These are phyloP conservation scores for Cyclocybe cylindracea DNA, from an alignment of 768 basidiomycete genomes.

Conservation along the genomic window DNA sequence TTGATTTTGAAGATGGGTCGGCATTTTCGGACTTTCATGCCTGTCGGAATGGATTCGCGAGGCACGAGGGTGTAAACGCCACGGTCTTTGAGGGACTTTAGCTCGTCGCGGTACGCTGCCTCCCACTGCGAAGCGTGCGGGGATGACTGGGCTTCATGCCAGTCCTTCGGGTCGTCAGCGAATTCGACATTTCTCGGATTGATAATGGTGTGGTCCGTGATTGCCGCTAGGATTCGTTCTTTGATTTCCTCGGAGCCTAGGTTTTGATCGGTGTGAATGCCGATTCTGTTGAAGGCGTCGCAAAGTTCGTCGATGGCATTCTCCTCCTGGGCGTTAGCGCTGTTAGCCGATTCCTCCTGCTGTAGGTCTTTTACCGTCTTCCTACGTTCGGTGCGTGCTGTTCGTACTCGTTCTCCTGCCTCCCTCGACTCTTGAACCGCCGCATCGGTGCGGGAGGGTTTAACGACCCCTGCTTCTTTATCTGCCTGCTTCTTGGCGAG, in stretches of 20 bases:
- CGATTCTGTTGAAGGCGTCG: neutral
- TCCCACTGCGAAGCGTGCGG: constrained; percentile 21
- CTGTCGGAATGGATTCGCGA: constrained; percentile 8
- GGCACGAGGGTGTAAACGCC: constrained; percentile 29
- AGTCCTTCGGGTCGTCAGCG: constrained; percentile 11
- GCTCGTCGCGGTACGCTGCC: constrained; percentile 11
- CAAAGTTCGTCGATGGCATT: neutral
- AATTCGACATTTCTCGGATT: neutral
- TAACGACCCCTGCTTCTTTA: neutral
- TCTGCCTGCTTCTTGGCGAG: neutral
- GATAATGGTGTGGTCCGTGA: neutral
- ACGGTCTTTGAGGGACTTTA: constrained; percentile 24
- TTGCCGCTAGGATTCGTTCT: constrained; percentile 6
- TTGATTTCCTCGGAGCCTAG: neutral
- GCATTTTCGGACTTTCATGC: constrained; percentile 23
- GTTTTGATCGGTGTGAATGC: neutral
- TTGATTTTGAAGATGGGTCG: constrained; percentile 31
- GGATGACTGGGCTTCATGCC: constrained; percentile 24
- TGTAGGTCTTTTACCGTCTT: neutral
- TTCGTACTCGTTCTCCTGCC: neutral
- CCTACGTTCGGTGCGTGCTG: neutral
- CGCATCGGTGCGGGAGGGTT: neutral
- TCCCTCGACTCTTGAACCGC: neutral
- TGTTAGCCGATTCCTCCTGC: constrained; percentile 6
- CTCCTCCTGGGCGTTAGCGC: neutral